Conservation (phyloP, 2,329 filamentous ascomycete genomes). For the Penicillium sp. region DNA sequence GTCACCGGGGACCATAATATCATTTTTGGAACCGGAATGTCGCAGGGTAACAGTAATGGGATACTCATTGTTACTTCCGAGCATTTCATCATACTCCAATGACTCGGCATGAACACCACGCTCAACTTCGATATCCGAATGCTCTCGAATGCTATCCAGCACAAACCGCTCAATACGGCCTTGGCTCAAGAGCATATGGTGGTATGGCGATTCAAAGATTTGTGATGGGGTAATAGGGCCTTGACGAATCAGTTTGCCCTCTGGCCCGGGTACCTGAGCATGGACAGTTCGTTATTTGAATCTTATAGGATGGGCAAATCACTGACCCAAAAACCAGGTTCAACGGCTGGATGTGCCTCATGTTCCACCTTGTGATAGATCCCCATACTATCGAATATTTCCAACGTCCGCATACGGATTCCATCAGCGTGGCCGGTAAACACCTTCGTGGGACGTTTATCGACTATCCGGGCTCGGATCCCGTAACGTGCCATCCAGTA, state of each 20-base stretch:
- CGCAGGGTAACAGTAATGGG: conserved; percentile 62
- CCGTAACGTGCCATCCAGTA: conserved; percentile 52
- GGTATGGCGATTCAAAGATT: conserved; percentile 58
- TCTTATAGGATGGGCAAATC: not conserved
- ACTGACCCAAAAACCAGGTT: conserved; percentile 54
- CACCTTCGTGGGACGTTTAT: conserved; percentile 44
- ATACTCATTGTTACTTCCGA: conserved; percentile 49
- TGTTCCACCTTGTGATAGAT: conserved; percentile 65
- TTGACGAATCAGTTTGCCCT: conserved; percentile 60
- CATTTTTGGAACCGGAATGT: conserved; percentile 14
- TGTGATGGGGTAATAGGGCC: conserved; percentile 63
- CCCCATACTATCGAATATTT: conserved; percentile 69
- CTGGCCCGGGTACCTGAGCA: conserved; percentile 40
- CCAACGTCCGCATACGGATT: conserved; percentile 20
- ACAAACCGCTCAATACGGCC: conserved; percentile 69
- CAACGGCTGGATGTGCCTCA: conserved; percentile 68
- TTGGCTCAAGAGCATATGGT: conserved; percentile 69
- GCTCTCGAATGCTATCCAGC: conserved; percentile 59
- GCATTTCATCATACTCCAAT: conserved; percentile 55
- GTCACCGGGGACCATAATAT: conserved; percentile 45
- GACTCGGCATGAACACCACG: conserved; percentile 59
- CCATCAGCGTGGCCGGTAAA: conserved; percentile 30
- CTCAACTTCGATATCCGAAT: conserved; percentile 59
- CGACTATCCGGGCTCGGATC: conserved; percentile 51
- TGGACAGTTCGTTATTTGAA: not conserved